Percentiles rank a stretch among this genome's conserved stretches.
Evolutionary conservation across 805 yeast genomes (phyloP).

Genomic region (Candida palmyrensis): DNA sequence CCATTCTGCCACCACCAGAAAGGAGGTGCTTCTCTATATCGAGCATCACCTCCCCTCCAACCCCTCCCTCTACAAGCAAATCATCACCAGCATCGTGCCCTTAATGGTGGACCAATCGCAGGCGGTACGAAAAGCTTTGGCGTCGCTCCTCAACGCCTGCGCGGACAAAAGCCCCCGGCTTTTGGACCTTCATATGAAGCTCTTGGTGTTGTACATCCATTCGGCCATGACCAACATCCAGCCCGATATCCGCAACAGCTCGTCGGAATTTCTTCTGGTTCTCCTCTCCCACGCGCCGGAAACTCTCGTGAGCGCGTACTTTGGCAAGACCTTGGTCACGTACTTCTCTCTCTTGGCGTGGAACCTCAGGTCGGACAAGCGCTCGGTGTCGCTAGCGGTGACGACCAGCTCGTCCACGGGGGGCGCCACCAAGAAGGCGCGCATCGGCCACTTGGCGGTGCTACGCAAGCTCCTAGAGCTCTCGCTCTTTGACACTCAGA

Average conservation of each 20-base stretch:
- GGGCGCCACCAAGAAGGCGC: constrained; percentile 30
- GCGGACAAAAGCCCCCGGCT: constrained; percentile 49
- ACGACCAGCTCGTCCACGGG: constrained; percentile 28
- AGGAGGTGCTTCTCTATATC: constrained; percentile 58
- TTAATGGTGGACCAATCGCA: constrained; percentile 62
- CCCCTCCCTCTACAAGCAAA: constrained; percentile 50
- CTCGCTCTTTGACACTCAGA: constrained; percentile 30
- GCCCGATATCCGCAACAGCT: constrained; percentile 68
- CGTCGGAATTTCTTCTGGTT: constrained; percentile 61
- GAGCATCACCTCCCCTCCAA: constrained; percentile 48
- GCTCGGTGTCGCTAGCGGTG: constrained; percentile 29
- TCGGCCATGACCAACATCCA: constrained; percentile 93
- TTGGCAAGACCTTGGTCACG: constrained; percentile 64
- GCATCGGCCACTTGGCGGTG: constrained; percentile 36
- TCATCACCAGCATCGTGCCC: constrained; percentile 55
- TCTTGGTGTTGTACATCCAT: constrained; percentile 66
- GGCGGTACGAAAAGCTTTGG: constrained; percentile 56
- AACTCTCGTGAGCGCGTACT: constrained; percentile 55
- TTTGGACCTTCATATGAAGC: constrained; percentile 54
- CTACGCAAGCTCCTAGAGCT: constrained; percentile 40
- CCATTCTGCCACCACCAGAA: constrained; percentile 64
- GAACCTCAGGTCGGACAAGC: constrained; percentile 44
- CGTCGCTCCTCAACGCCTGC: constrained; percentile 43
- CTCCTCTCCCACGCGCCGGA: constrained; percentile 52
- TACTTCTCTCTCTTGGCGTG: constrained; percentile 72